Conservation (phyloP, 2,329 filamentous ascomycete species). For the Diaporthe vexans region DNA sequence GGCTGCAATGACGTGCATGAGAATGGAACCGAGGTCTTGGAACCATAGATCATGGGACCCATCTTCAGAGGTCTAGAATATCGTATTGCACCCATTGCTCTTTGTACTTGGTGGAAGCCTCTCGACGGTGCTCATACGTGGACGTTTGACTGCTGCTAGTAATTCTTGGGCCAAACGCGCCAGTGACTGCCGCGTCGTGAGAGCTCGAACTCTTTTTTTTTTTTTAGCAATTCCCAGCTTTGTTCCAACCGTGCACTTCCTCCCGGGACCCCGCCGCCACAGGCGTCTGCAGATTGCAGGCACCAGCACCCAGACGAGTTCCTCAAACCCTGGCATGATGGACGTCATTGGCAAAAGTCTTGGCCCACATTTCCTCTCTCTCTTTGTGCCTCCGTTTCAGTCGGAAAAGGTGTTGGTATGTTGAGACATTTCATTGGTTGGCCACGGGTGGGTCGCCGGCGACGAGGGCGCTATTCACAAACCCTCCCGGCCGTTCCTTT, state of each 20-base stretch:
- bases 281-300: slow-evolving; percentile 1
- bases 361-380: slow-evolving; percentile 24
- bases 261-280: background rate
- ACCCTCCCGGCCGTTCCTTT: slow-evolving; percentile 18
- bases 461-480: slow-evolving; percentile 32
- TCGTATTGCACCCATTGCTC: background rate
- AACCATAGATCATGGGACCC: background rate
- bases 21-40: slow-evolving; percentile 9
- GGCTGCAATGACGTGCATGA: slow-evolving; percentile 24
- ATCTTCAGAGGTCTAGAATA: background rate
- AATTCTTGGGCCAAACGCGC: no score
- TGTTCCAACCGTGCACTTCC: background rate
- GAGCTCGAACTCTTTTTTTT: no score
- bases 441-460: slow-evolving; percentile 22
- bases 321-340: background rate
- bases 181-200: no score
- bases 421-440: slow-evolving; percentile 24
- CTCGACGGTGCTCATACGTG: background rate
- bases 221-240: background rate
- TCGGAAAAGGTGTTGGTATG: slow-evolving; percentile 6
- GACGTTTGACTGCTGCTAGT: background rate
- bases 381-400: slow-evolving; percentile 31
- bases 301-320: background rate
- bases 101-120: background rate
- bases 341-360: slow-evolving; percentile 11